Percentiles rank a stretch among this genome's conserved stretches.
Conservation (phyloP, 148 eudicot species). For the Selenicereus undatus region DNA sequence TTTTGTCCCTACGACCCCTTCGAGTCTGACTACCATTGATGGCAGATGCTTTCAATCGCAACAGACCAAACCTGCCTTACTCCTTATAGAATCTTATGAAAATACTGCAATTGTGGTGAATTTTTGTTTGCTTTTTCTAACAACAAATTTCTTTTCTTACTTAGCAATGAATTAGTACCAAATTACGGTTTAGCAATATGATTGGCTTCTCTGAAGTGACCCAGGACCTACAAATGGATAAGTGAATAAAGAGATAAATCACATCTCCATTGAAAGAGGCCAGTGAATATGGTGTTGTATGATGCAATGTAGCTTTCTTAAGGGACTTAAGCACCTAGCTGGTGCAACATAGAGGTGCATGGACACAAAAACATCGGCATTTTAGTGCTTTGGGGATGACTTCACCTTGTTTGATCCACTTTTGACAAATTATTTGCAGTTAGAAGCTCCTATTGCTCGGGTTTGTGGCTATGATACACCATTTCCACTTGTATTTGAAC, state of each 20-base stretch:
- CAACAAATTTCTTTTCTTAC: background rate
- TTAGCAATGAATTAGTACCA: background rate
- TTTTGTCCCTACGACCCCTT: background rate
- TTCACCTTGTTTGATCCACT: background rate
- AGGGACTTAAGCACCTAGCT: too few species aligned
- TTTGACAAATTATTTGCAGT: slow-evolving; percentile 43
- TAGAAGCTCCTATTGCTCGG: slow-evolving; percentile 93
- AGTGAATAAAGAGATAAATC: background rate
- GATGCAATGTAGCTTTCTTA: too few species aligned
- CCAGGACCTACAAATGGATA: background rate
- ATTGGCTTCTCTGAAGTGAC: background rate
- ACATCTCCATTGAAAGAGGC: background rate
- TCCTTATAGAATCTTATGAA: background rate
- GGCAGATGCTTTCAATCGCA: background rate
- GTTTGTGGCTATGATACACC: slow-evolving; percentile 94
- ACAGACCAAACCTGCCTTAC: background rate
- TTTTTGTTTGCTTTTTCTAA: background rate
- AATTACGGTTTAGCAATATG: background rate
- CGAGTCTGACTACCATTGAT: background rate
- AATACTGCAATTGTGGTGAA: background rate
- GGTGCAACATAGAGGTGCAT: too few species aligned
- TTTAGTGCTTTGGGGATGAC: background rate
- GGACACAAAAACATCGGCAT: background rate
- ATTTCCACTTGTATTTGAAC: slow-evolving; percentile 94
- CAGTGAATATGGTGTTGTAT: background rate